These are phyloP conservation scores for Monilinia fructicola DNA, from an alignment of 2,329 filamentous ascomycete species.

Conservation along the genomic window DNA sequence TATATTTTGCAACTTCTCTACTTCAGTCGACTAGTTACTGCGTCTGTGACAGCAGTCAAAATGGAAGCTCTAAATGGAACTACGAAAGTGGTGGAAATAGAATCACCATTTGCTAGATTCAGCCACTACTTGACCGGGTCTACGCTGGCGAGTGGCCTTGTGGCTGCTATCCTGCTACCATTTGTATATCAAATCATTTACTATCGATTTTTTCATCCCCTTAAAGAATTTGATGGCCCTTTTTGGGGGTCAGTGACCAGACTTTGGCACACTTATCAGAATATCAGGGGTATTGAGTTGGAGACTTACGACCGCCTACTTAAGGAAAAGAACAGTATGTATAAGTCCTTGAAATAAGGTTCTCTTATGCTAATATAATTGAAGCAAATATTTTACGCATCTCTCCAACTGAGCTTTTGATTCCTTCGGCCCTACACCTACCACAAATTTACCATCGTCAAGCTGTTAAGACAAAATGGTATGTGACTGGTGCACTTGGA, in stretches of 20 bases:
- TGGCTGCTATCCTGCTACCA: conserved; percentile 1
- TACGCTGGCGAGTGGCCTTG: conserved; percentile 4
- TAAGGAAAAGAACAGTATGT: conserved; percentile 50
- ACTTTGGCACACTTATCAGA: conserved; percentile 53
- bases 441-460: conserved; percentile 56
- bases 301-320: conserved; percentile 45
- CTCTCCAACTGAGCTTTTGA: conserved; percentile 53
- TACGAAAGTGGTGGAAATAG: not conserved
- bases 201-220: conserved; percentile 53
- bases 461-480: conserved; percentile 58
- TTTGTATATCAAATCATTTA: conserved; percentile 47
- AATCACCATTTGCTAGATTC: not conserved
- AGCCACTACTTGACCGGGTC: not conserved
- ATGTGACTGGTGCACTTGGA: conserved; percentile 58
- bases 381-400: conserved; percentile 54
- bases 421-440: conserved; percentile 54
- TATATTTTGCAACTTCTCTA: not conserved
- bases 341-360: not conserved
- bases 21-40: not conserved
- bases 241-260: conserved; percentile 55
- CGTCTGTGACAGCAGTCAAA: not conserved
- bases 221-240: conserved; percentile 53
- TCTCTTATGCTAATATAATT: not conserved
- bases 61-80: conserved; percentile 7
- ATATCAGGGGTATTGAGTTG: conserved; percentile 51